Percentiles rank a stretch among this genome's conserved stretches.
These are phyloP conservation scores for Aspergillus carlsbadensis DNA, from an alignment of 495 filamentous ascomycete genomes.

Conservation along the genomic window DNA sequence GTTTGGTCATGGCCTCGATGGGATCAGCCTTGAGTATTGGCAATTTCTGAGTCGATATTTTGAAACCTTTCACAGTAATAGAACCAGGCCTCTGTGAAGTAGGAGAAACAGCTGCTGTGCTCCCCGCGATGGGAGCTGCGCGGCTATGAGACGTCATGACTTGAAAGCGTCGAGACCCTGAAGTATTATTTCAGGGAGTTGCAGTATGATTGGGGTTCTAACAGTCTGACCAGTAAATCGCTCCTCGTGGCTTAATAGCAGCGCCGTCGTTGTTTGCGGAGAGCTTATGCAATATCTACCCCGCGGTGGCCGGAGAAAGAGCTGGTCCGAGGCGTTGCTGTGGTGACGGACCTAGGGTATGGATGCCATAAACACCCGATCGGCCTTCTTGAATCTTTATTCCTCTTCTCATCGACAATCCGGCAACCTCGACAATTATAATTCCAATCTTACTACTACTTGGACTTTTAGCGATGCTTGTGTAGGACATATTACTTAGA, in stretches of 20 bases:
- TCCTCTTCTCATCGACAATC: slow-evolving; percentile 17
- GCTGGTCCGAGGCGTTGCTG: slow-evolving; percentile 42
- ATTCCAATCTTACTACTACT: neutral
- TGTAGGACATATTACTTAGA: slow-evolving; percentile 1
- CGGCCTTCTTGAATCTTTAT: slow-evolving; percentile 13
- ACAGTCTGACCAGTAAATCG: neutral
- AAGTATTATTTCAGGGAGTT: neutral
- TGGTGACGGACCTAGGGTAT: slow-evolving; percentile 27
- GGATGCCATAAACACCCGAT: slow-evolving; percentile 34
- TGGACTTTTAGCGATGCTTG: neutral
- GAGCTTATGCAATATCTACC: slow-evolving; percentile 26
- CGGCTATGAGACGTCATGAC: slow-evolving; percentile 6
- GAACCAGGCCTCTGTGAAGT: slow-evolving; percentile 31
- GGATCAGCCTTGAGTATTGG: slow-evolving; percentile 89
- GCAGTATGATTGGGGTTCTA: neutral
- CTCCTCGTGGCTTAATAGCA: neutral
- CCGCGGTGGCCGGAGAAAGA: slow-evolving; percentile 41
- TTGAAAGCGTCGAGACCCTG: too few species aligned
- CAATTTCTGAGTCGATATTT: slow-evolving; percentile 74
- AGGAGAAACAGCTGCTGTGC: slow-evolving; percentile 27
- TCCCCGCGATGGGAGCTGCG: slow-evolving; percentile 4
- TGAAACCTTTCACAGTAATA: slow-evolving; percentile 59
- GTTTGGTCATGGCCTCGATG: slow-evolving; percentile 79
- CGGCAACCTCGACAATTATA: neutral
- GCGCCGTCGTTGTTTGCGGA: neutral